Base-by-base conservation (phyloP, 2,329 filamentous ascomycete species). In the Pseudocercospora fuligena region DNA sequence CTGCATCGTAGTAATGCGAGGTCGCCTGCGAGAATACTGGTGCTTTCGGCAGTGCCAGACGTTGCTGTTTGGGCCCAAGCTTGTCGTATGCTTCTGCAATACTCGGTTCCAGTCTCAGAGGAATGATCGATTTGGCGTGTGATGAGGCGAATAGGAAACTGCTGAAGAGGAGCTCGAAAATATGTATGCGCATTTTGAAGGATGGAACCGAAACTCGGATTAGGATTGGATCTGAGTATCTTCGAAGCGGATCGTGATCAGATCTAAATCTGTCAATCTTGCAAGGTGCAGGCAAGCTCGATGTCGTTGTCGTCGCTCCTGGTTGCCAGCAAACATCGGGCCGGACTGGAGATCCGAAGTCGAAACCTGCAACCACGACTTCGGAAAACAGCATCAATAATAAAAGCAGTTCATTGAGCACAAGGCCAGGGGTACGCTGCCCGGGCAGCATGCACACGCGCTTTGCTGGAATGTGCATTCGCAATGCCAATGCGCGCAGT, bases 1-100 rank as follows among this genome's bases (percentile, higher is more conserved):
- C 64, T n/a, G 71, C 73, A 12, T 75, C 73, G 57, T 73, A 69
- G 29, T 67, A 59, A 29, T 64, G 61, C 31, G 33, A 19, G 6
- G 40, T 46, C 25, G 31, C 19, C 27, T 36, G 56, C 31, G 56
- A 58, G 56, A 58, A 36, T 11, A 11, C 56, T 19, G 56, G 56
- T 33, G 25, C 19, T 43, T 21, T 43, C 16, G 56, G 31, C 23
- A 31, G 3, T 58, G 56, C 61, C 14, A 67, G 23, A 25, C 61
- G 56, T 19, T 66, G 59, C 49, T 67, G 69, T 58, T 36, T 36
- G 9, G 19, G 29, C 2, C 56, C 56, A 16, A 51, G 16, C n/a
- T 29, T 49, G 29, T 46, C 16, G 19, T 33, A 51, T 8, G 58
- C 58, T 47, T 61, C 58, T 51, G 46, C 40, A 21, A 51, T 51